Percentiles rank a stretch among this genome's conserved stretches.
Evolutionary conservation across 345 rosid species (phyloP).

Genomic region (Eucalyptus pumila): DNA sequence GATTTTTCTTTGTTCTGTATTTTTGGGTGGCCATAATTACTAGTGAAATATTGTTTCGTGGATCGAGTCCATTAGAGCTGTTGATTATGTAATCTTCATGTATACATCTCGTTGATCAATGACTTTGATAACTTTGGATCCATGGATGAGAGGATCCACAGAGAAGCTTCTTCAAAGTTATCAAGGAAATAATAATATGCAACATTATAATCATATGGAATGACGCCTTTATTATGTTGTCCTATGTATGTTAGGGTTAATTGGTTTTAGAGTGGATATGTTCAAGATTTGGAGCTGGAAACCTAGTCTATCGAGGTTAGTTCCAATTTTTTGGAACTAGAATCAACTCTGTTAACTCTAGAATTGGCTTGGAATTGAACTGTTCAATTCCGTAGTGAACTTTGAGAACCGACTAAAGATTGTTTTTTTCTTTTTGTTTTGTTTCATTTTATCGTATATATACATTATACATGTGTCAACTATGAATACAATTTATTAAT

Average conservation of each 20-base stretch:
- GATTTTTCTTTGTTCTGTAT: too few species aligned
- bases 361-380: neutral
- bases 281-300: rapidly evolving
- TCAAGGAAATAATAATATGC: neutral
- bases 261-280: neutral
- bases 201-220: neutral
- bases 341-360: neutral
- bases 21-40: neutral
- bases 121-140: neutral
- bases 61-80: neutral
- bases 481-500: neutral
- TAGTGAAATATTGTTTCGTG: neutral
- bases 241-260: neutral
- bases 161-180: neutral
- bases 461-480: neutral
- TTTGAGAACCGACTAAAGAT: rapidly evolving
- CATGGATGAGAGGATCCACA: too few species aligned
- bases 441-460: neutral
- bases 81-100: neutral
- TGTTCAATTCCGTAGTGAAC: rapidly evolving
- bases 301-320: rapidly evolving
- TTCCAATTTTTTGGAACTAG: neutral
- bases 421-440: neutral
- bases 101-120: neutral
- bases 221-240: neutral